A percentile compares a stretch with the other conserved stretches of the same genome.
Evolutionary conservation across 1,284 basidiomycete species (phyloP).

Genomic region (Sporisorium iseilematis-ciliati): DNA sequence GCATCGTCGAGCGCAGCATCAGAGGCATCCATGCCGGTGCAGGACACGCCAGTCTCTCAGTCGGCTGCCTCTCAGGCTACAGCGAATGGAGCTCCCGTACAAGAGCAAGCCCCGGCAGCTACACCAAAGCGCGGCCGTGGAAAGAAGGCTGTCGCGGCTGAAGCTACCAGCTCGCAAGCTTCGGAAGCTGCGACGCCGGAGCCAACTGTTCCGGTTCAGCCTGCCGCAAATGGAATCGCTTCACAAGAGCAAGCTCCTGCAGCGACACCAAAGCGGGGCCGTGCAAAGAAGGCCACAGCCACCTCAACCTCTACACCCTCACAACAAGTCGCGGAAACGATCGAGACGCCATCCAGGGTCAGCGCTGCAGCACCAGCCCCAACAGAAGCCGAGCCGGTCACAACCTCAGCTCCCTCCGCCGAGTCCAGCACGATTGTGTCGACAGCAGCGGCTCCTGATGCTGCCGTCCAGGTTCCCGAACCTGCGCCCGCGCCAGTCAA

Average conservation of each 20-base stretch:
- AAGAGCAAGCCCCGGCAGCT: slow-evolving; percentile 9
- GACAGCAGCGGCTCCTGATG: background rate
- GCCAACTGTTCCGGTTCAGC: background rate
- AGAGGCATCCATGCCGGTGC: background rate
- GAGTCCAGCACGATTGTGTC: slow-evolving; percentile 4
- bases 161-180: too few species aligned
- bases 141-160: slow-evolving; percentile 1
- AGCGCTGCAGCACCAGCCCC: background rate
- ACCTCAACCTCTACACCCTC: background rate
- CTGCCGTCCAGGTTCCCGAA: background rate
- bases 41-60: slow-evolving; percentile 2
- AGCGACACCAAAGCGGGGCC: slow-evolving; percentile 18
- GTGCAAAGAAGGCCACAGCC: slow-evolving; percentile 13
- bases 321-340: background rate
- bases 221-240: background rate
- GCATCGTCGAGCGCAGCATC: background rate
- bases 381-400: background rate
- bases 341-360: background rate
- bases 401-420: background rate
- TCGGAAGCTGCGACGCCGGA: too few species aligned
- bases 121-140: slow-evolving; percentile 14
- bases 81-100: background rate
- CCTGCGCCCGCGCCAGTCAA: background rate
- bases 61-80: slow-evolving; percentile 1
- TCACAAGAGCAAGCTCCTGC: background rate